These are phyloP conservation scores for Hura crepitans DNA, from an alignment of 441 rosid genomes.

Conservation along the genomic window DNA sequence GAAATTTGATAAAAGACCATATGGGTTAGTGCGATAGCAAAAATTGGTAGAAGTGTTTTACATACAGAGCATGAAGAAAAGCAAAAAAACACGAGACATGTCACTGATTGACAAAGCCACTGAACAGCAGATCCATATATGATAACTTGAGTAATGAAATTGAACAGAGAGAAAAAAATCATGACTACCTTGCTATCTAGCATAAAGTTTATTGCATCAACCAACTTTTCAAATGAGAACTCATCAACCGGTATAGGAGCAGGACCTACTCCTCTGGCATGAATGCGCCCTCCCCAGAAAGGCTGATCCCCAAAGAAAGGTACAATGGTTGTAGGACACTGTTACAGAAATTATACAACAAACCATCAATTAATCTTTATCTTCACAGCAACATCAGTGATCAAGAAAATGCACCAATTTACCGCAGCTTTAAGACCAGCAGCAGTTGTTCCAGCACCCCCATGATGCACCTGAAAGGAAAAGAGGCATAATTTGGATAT, in stretches of 20 bases:
- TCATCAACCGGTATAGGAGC: slow-evolving; percentile 84
- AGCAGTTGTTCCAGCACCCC: slow-evolving; percentile 99
- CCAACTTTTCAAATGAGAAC: slow-evolving; percentile 69
- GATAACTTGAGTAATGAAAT: neutral
- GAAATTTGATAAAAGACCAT: neutral
- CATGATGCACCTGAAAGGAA: slow-evolving; percentile 84
- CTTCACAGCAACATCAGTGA: neutral
- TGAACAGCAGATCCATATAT: neutral
- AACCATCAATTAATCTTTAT: neutral
- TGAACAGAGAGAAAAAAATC: neutral
- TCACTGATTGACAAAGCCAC: neutral
- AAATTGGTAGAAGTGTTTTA: neutral
- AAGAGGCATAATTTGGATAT: neutral
- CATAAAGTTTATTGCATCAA: slow-evolving; percentile 75
- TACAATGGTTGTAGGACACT: slow-evolving; percentile 94
- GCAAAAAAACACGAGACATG: neutral
- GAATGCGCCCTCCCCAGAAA: slow-evolving; percentile 92
- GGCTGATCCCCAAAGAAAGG: slow-evolving; percentile 99
- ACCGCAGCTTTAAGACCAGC: slow-evolving; percentile 98
- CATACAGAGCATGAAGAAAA: neutral
- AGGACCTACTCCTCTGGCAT: slow-evolving; percentile 92
- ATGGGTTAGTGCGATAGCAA: neutral
- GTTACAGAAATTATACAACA: slow-evolving; percentile 7
- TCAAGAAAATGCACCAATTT: slow-evolving; percentile 18
- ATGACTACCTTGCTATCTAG: slow-evolving; percentile 52